Base-by-base conservation (phyloP, 441 rosid species). In the Hura crepitans region DNA sequence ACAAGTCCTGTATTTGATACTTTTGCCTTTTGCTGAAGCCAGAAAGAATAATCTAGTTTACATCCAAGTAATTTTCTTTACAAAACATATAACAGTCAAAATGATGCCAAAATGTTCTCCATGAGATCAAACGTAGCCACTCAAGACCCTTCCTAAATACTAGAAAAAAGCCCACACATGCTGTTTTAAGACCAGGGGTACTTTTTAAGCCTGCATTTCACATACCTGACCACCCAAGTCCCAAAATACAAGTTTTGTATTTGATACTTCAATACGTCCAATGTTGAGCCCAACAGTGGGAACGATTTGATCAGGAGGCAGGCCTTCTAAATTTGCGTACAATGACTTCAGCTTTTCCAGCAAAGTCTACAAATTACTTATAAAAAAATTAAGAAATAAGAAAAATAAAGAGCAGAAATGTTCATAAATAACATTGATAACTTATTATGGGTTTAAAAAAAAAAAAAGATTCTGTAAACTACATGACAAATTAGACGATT, bases 211-310 rank as follows among this genome's bases (percentile, higher is more conserved):
- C 33, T 15, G 12, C 25, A 71, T 22, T 42, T 27, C 35, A 71
- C 74, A 72, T 68, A 91, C 99, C 95, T 95, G 98, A 74, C 99
- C 99, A 50, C 99, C 99, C 11, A 95, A 82, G 74, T 95, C 99
- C 98, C 99, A 95, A 73, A 92, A 91, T 60, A 95, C 87, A 27
- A 95, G 93, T 81, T 95, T 95, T 30, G 96, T 66, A 80, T 86
- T 89, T 47, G 92, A 73, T 67, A 83, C 86, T 89, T 92, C 97
- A 39, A 89, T 77, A 35, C 96, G 96, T 61, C 96, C 98, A 55
- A 95, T 92, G 75, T 95, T 95, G 11, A 95, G 88, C 23, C 99
- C 99, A 65, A 95, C 98, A 0, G 98, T 95, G 18, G 98, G 98
- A 78, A 90, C 93, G 66, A 92, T 92, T 67, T 93, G 89, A 84